Evolutionary conservation across 1,139 yeast species (phyloP), one percentile per base, ranked within the genome.

Genomic region (Ashbya aceris): DNA sequence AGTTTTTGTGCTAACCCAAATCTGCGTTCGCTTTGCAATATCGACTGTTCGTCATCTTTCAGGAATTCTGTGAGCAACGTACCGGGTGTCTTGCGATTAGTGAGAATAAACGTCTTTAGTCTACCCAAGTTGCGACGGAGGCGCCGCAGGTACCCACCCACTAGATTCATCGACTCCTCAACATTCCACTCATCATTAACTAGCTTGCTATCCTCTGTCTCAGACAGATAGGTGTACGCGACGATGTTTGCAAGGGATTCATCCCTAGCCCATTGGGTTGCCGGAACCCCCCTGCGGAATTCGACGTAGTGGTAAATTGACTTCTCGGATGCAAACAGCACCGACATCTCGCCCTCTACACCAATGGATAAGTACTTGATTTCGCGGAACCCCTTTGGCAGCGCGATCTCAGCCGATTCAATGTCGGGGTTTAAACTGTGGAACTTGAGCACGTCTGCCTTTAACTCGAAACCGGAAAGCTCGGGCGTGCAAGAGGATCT

Each of bases 1-100:
- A 78, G 54, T 8, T 60, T 56, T 50, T 78, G 76, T 20, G 65
- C 57, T 45, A 74, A 68, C 0, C 83, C 83, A 62, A 76, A 77
- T 17, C 61, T 48, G 8, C 51, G 35, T 33, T 57, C 51, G 39
- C 50, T 47, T 33, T 47, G 41, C 7, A 44, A 43, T 8, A 46
- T 39, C 13, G 54, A 51, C 26, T 42, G 41, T n/a, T 44, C 45
- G 7, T 48, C 53, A 31, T 48, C 48, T 13, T 45, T 51, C 30
- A 60, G 37, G 10, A 51, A 14, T 33, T 47, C 53, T 4, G 52
- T 52, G 38, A 54, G 35, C 6, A 59, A 41, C 17, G 45, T 47
- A 1, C 64, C 63, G 10, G 57, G 53, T 9, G 58, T 51, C 20
- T 45, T 41, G 48, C 47, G 38, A 32, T 39, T 43, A 40, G 45